Base-by-base conservation (phyloP, 257 asterid genomes). In the Nicotiana undulata region DNA sequence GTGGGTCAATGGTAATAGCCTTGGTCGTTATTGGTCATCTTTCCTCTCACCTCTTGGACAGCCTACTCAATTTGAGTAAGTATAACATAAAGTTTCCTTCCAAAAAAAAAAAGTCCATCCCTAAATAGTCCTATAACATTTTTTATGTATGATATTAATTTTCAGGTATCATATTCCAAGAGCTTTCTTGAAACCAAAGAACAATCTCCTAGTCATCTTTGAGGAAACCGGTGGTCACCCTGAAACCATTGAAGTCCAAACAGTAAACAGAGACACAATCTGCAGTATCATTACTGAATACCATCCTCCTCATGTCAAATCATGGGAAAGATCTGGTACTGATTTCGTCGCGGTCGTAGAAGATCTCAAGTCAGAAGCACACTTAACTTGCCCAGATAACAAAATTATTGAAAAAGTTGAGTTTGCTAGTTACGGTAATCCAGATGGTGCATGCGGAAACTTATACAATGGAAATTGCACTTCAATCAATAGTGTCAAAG, bases 11-110 rank as follows among this genome's bases (percentile, higher is more conserved):
- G 97, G 97, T 6, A 61, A 13, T 55, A 89, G 78, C 89, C 84
- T 93, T 6, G 97, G 97, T 17, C 93, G 97, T 2, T 93, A 90
- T 28, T 93, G 97, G 97, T 85, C 86, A 3, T 89, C 96, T 61
- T 91, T 86, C 75, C 83, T 84, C 60, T 91, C 97, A 5, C 91
- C 95, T 2, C 89, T 89, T 7, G 88, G 87, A 49, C 87, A 58
- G 40, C 93, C 97, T 22, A 88, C 93, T 34, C 97, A 92, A 74
- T 87, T 83, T 65, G 94, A 89, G 97, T 92, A 75, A 84, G 94
- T 60, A 26, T 60, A 26, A 6, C 40, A 40, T 85, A 26, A 49
- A 88, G 34, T 31, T 0, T 32, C 5, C 12, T 49, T 12, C 13
- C 8, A 3, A 32, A 6, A 6, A 37, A 37, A 37, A 6, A n/a